These are phyloP conservation scores for Biscogniauxia mediterranea DNA, from an alignment of 2,329 filamentous ascomycete species.

Conservation along the genomic window DNA sequence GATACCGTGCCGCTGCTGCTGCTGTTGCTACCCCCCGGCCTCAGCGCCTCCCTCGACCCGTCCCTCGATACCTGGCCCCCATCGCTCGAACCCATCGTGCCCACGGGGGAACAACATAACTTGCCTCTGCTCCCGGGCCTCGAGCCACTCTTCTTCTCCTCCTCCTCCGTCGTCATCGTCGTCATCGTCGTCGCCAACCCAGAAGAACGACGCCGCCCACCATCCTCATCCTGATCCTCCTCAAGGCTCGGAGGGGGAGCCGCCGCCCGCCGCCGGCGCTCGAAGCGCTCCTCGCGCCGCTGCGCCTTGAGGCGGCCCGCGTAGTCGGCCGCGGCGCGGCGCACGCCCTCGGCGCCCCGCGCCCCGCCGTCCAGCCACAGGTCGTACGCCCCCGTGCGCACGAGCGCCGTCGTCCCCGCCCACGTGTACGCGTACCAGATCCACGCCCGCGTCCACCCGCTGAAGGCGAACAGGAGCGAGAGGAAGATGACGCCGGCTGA, in stretches of 20 bases:
- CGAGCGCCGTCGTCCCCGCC: not conserved
- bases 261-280: not conserved
- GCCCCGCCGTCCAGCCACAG: conserved; percentile 4
- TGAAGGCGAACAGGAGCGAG: conserved; percentile 26
- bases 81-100: not conserved
- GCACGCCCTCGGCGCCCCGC: conserved; percentile 2
- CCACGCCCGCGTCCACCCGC: conserved; percentile 10
- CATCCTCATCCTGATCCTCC: too few species aligned
- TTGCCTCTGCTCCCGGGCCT: too few species aligned
- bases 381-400: conserved; percentile 8
- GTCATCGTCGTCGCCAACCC: too few species aligned
- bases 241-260: too few species aligned
- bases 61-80: not conserved
- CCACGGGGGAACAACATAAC: too few species aligned
- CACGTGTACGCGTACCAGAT: conserved; percentile 13
- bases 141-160: too few species aligned
- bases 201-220: too few species aligned
- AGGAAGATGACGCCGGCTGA: conserved; percentile 26
- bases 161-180: too few species aligned
- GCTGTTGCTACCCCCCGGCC: too few species aligned
- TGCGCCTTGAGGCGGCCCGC: conserved; percentile 4
- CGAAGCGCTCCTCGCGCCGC: not conserved
- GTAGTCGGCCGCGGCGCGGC: not conserved
- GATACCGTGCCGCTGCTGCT: too few species aligned
- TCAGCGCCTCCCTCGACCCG: too few species aligned